Conservation (phyloP, 176 grass and related monocot species). For the Musa acuminata region DNA sequence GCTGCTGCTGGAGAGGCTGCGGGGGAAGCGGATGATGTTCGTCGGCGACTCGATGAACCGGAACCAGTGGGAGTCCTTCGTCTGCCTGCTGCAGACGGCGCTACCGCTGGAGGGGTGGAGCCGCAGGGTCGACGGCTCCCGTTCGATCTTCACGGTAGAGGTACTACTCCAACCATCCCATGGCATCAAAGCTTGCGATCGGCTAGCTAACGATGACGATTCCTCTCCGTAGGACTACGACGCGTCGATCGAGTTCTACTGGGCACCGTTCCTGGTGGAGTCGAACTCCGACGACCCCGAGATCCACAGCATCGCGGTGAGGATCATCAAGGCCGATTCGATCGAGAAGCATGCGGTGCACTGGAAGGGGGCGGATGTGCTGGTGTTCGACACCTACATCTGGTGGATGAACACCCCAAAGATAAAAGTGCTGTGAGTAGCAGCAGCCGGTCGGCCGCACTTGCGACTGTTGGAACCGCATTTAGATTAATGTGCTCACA, state of each 20-base stretch:
- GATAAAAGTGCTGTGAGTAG: constrained; percentile 18
- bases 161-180: background rate
- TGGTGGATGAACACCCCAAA: constrained; percentile 17
- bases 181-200: background rate
- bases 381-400: constrained; percentile 13
- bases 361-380: constrained; percentile 6
- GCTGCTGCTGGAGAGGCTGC: constrained; percentile 7
- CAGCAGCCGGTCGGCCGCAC: background rate
- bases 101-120: background rate
- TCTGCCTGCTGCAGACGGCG: constrained; percentile 13
- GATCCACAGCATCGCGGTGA: constrained; percentile 47
- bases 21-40: constrained; percentile 12
- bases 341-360: constrained; percentile 6
- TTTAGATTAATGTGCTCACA: too few species aligned
- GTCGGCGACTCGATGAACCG: constrained; percentile 7
- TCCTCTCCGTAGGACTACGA: constrained; percentile 32
- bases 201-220: background rate
- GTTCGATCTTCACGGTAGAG: background rate
- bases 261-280: constrained; percentile 83
- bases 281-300: constrained; percentile 66
- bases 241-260: constrained; percentile 84
- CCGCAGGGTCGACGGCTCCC: background rate
- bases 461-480: too few species aligned
- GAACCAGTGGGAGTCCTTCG: constrained; percentile 16
- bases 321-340: constrained; percentile 8